These are phyloP conservation scores for Pigoraptor vietnamica DNA, from an alignment of 78 protist genomes.

Conservation along the genomic window DNA sequence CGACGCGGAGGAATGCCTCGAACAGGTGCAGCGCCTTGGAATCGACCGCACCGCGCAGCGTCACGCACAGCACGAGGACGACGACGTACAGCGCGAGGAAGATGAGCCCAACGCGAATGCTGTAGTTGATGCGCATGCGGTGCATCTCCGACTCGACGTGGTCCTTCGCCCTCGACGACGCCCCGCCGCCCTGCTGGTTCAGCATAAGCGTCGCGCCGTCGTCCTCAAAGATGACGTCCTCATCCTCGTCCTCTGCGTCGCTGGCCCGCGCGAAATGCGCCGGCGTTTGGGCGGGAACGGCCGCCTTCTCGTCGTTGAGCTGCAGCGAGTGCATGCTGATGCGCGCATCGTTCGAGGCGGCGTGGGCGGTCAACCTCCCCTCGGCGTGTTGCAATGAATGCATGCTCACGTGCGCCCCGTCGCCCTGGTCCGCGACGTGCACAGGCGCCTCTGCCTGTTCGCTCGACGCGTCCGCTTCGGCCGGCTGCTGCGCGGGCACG, in stretches of 20 bases:
- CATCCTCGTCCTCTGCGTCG: neutral
- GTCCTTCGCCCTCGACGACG: neutral
- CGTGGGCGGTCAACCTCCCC: too few species aligned
- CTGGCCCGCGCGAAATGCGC: too few species aligned
- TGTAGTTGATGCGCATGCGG: neutral
- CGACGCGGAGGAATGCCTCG: neutral
- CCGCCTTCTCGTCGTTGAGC: too few species aligned
- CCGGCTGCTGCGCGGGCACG: neutral
- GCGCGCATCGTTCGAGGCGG: neutral
- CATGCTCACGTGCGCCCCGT: neutral
- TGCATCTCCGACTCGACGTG: neutral
- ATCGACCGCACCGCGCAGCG: neutral
- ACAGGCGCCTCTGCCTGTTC: neutral
- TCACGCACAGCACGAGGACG: neutral
- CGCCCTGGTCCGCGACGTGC: neutral
- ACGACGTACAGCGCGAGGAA: neutral
- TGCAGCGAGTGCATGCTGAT: too few species aligned
- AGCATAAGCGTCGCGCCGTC: neutral
- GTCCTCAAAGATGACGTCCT: neutral
- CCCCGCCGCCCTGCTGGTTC: neutral
- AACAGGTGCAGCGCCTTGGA: neutral
- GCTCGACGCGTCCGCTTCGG: neutral
- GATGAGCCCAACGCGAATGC: neutral
- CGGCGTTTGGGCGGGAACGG: too few species aligned
- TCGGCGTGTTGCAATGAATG: too few species aligned